Evolutionary conservation across 441 rosid species (phyloP), one percentile per base, ranked within the genome.

Genomic region (Dalechampia spathulata): DNA sequence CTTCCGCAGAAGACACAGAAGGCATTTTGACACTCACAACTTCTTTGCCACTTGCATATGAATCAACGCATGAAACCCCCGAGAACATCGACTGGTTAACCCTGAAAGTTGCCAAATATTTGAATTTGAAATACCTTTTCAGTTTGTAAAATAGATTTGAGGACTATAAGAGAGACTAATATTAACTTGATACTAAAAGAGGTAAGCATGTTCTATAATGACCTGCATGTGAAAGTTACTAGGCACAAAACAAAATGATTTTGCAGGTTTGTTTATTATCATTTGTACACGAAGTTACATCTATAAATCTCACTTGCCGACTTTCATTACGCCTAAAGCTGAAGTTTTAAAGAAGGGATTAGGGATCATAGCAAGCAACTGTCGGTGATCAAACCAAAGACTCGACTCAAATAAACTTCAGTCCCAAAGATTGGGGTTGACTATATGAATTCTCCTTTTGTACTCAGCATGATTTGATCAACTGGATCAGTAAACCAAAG

Each of bases 11-110:
- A 60, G 91, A 87, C 63, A 87, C 73, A 27, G 96, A 79, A 56
- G 97, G 99, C 80, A 93, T 60, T 72, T 77, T 85, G 55, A 83
- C 87, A n/a, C 68, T 80, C 60, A 79, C 77, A 43, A 93, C 75
- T 66, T 76, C 72, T 73, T 84, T 83, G 52, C 97, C 99, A 64
- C 96, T 90, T 28, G 90, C 91, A 69, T 79, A 81, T 40, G 85
- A 78, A 69, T 77, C 76, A 34, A 87, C 65, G 63, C 70, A 73
- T 38, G 88, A 82, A 66, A 69, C 70, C 48, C 87, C 90, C 23
- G 94, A 82, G 83, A 77, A 90, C 86, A 90, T 80, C n/a, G 84
- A 75, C 65, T 73, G 85, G 66, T 93, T 93, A 65, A 83, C 84
- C 99, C 99, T 93, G 72, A 64, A 23, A 50, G 4, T 50, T 58